phyloP scores from a whole-genome alignment of 139 green algal species.

The Picochlorum sp. region DNA sequence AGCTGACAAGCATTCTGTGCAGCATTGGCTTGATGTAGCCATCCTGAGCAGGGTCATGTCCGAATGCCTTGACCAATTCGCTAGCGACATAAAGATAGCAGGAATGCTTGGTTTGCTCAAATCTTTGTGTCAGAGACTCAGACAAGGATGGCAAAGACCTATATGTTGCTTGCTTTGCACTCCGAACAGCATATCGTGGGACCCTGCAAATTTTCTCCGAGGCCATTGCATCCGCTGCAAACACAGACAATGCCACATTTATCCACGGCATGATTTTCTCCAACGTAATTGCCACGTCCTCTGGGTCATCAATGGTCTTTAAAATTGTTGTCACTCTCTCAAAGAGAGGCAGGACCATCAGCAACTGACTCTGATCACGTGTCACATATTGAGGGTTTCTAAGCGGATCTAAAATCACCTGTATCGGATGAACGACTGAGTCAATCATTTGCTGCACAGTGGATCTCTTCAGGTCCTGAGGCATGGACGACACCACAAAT shows the following conservation, averaged over 20 bases:
- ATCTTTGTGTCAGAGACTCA: conserved; percentile 45
- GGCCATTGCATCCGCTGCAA: conserved; percentile 12
- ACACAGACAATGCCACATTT: conserved; percentile 23
- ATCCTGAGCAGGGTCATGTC: conserved; percentile 31
- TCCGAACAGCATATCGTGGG: conserved; percentile 47
- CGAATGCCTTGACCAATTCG: conserved; percentile 76
- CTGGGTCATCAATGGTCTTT: conserved; percentile 27
- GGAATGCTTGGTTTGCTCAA: conserved; percentile 45
- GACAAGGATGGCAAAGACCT: conserved; percentile 46
- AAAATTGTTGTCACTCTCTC: conserved; percentile 60
- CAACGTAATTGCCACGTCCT: conserved; percentile 31
- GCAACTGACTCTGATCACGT: neutral
- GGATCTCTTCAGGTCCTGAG: conserved; percentile 19
- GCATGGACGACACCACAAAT: conserved; percentile 27
- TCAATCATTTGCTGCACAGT: conserved; percentile 38
- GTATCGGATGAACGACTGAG: conserved; percentile 41
- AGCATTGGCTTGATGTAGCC: conserved; percentile 44
- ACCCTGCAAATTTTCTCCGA: conserved; percentile 37
- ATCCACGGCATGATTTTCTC: conserved; percentile 45
- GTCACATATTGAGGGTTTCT: neutral
- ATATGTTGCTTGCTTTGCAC: conserved; percentile 29
- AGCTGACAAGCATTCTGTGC: conserved; percentile 29
- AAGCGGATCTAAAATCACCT: conserved; percentile 2
- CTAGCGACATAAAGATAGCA: conserved; percentile 70
- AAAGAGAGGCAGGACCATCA: conserved; percentile 40